phyloP scores from a whole-genome alignment of 768 basidiomycete genomes.

The Cubamyces sp. region DNA sequence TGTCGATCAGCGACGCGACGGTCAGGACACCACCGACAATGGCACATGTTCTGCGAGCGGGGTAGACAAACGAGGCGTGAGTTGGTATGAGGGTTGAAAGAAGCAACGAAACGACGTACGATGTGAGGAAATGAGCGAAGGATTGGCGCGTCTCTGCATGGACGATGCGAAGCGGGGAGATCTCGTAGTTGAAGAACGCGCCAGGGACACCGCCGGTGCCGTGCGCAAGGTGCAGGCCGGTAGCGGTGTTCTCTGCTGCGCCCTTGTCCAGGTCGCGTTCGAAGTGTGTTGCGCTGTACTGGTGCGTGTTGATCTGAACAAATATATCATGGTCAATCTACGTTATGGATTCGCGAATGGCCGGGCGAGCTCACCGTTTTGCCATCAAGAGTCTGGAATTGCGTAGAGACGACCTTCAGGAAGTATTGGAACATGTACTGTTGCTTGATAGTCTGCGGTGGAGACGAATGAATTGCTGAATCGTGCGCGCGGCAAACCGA shows the following conservation, averaged over 20 bases:
- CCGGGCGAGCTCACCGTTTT: constrained; percentile 51
- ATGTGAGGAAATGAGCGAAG: constrained; percentile 97
- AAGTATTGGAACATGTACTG: constrained; percentile 99
- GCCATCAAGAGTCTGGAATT: constrained; percentile 83
- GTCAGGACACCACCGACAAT: constrained; percentile 98
- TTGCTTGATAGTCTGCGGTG: constrained; percentile 64
- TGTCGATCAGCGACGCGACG: constrained; percentile 87
- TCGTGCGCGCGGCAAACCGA: background rate
- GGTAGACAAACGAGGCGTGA: background rate
- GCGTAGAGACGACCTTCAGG: constrained; percentile 97
- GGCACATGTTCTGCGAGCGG: constrained; percentile 79
- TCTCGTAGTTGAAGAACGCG: constrained; percentile 93
- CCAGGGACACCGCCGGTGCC: constrained; percentile 79
- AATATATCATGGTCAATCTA: background rate
- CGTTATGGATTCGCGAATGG: background rate
- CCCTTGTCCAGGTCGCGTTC: constrained; percentile 86
- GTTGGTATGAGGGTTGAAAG: background rate
- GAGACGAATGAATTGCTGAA: constrained; percentile 11
- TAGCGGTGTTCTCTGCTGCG: constrained; percentile 54
- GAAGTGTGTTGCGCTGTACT: constrained; percentile 96
- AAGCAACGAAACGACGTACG: constrained; percentile 55
- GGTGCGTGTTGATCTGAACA: constrained; percentile 80
- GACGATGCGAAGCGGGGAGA: constrained; percentile 93
- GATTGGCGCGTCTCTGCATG: constrained; percentile 91
- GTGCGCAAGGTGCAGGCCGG: constrained; percentile 76